Evolutionary conservation across 163 green algal species (phyloP), one percentile per base, ranked within the genome.

Genomic region (Prototheca cutis): DNA sequence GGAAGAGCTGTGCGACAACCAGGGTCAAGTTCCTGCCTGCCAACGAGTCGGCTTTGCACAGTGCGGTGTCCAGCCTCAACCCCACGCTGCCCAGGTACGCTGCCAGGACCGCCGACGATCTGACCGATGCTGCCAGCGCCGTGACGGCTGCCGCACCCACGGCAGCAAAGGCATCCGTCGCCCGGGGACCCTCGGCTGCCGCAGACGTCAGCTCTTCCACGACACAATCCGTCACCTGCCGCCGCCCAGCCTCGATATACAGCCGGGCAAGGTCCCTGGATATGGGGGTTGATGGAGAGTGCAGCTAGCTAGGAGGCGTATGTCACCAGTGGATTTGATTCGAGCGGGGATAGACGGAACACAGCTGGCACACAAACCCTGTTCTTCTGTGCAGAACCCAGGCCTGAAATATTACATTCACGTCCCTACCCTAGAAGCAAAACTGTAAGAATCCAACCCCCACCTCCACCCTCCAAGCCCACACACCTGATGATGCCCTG

Each of bases 121-220:
- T 31, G 6, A 66, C 67, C 36, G 42, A 45, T 18, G 66, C 85
- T 3, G 84, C 72, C 40, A 92, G 40, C 19, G 74, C 84, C 24
- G 76, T 66, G 28, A 94, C 67, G 34, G 84, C 80, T 3, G 80
- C 79, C 0, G 86, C 78, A 0, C 76, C 79, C 17, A 91, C 79
- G 1, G 79, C 76, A 0, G 83, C 74, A 72, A 95, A 95, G 53
- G 80, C 66, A 36, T 86, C 82, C 0, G 75, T 82, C 6, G 84
- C 87, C 1, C 84, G 71, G 0, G 87, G 85, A 0, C 87, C 87
- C 56, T 87, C 71, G 18, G 74, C 76, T 4, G 66, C 77, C 3
- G 87, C 82, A 54, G 83, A 59, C 30, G 73, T 56, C 6, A 94
- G 70, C 58, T 88, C 78, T 4, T 57, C 34, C 28, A 69, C 77